phyloP scores from a whole-genome alignment of 805 yeast genomes.

The Sporopachydermia quercuum region DNA sequence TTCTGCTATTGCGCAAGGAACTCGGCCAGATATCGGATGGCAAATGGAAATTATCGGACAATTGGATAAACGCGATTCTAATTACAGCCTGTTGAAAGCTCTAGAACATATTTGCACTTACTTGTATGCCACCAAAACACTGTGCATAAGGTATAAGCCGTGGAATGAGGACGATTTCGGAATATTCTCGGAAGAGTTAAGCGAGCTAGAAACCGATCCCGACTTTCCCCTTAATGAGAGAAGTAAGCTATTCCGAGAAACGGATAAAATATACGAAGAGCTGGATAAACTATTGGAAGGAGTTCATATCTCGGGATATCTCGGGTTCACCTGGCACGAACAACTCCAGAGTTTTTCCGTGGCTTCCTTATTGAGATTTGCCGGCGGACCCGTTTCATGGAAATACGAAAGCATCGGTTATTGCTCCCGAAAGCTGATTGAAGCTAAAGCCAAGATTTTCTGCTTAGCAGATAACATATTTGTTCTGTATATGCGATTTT shows the following conservation, averaged over 20 bases:
- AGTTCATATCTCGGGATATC: not conserved
- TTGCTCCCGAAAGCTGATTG: not conserved
- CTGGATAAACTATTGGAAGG: not conserved
- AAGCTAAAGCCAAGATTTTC: not conserved
- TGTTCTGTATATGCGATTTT: not conserved
- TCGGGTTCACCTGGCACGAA: not conserved
- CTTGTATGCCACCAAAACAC: constrained; percentile 1
- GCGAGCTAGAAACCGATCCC: not conserved
- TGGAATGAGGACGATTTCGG: not conserved
- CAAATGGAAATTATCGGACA: not conserved
- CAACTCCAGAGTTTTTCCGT: not conserved
- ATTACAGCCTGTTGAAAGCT: not conserved
- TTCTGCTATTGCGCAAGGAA: not conserved
- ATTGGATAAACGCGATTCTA: not conserved
- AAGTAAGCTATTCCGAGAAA: not conserved
- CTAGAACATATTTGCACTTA: not conserved
- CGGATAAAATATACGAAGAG: not conserved
- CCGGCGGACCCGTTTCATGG: not conserved
- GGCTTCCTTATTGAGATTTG: not conserved
- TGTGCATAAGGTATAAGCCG: not conserved
- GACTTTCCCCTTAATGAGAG: not conserved
- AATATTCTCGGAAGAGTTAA: not conserved
- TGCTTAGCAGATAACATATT: not conserved
- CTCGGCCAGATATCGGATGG: not conserved
- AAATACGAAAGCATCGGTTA: not conserved